Evolutionary conservation across 1,284 basidiomycete genomes (phyloP).

Genomic region (Trametes versicolor): DNA sequence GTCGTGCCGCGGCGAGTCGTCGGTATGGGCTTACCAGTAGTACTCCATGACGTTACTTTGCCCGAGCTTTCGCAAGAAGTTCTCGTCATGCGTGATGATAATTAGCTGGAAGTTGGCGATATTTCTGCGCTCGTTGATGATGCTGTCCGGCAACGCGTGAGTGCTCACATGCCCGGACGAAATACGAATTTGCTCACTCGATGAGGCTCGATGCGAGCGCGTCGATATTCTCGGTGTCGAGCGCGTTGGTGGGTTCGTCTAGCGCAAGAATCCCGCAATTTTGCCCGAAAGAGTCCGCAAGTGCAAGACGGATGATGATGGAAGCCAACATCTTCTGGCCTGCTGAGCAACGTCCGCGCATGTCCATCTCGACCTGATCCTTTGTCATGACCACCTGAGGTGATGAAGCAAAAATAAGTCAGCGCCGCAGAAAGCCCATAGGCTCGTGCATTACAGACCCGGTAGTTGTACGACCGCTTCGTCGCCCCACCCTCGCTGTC

Average conservation of each 20-base stretch:
- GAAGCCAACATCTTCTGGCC: constrained; percentile 99
- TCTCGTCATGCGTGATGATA: constrained; percentile 97
- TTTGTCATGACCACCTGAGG: constrained; percentile 96
- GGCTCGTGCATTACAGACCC: constrained; percentile 58
- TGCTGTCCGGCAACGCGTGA: constrained; percentile 55
- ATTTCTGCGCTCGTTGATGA: constrained; percentile 90
- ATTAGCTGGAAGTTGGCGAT: constrained; percentile 97
- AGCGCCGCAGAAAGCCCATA: not conserved
- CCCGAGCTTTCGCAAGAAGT: constrained; percentile 85
- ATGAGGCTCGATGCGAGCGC: constrained; percentile 92
- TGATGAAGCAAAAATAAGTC: constrained; percentile 38
- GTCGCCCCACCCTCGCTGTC: constrained; percentile 89
- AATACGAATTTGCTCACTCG: constrained; percentile 68
- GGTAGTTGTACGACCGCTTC: constrained; percentile 97
- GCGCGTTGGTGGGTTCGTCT: constrained; percentile 98
- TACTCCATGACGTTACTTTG: constrained; percentile 91
- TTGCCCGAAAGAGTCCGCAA: constrained; percentile 97
- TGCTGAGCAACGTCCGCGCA: constrained; percentile 98
- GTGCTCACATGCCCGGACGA: constrained; percentile 11
- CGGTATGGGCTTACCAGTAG: constrained; percentile 74
- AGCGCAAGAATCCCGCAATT: constrained; percentile 98
- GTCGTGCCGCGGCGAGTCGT: constrained; percentile 10
- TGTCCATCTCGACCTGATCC: constrained; percentile 99
- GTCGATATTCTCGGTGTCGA: constrained; percentile 97
- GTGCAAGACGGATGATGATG: constrained; percentile 98